phyloP scores from a whole-genome alignment of 371 early-diverging fungal genomes.

The Mucor velutinosus region DNA sequence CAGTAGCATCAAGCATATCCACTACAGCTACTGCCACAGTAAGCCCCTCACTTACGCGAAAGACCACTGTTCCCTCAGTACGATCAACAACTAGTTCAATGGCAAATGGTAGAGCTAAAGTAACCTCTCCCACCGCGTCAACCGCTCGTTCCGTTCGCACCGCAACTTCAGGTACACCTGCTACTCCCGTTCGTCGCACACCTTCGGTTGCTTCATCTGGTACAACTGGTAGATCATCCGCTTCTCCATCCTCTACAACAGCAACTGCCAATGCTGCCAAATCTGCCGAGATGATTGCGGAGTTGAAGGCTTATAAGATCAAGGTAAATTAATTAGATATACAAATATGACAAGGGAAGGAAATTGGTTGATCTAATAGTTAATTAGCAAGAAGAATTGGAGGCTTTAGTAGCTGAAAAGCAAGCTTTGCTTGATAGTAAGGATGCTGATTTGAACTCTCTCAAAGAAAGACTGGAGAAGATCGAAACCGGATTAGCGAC shows the following conservation, averaged over 20 bases:
- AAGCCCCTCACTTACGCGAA: slow-evolving; percentile 11
- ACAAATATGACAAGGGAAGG: not conserved
- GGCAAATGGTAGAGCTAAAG: slow-evolving; percentile 5
- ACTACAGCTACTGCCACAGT: not conserved
- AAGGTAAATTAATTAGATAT: slow-evolving; percentile 21
- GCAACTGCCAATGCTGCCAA: slow-evolving; percentile 9
- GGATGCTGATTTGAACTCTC: slow-evolving; percentile 17
- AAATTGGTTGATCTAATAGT: not conserved
- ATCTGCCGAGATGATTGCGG: slow-evolving; percentile 26
- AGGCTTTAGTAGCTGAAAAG: slow-evolving; percentile 20
- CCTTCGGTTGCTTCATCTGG: slow-evolving; percentile 7
- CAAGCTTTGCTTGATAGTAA: slow-evolving; percentile 21
- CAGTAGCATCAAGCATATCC: slow-evolving; percentile 11
- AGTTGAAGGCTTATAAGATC: slow-evolving; percentile 25
- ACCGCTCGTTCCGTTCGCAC: slow-evolving; percentile 16
- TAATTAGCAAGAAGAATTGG: slow-evolving; percentile 25
- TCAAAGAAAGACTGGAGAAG: slow-evolving; percentile 20
- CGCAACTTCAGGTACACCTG: not conserved
- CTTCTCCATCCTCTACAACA: slow-evolving; percentile 15
- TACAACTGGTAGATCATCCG: slow-evolving; percentile 9
- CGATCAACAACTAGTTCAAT: slow-evolving; percentile 8
- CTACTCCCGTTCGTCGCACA: slow-evolving; percentile 19
- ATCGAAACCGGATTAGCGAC: slow-evolving; percentile 27
- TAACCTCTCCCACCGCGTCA: slow-evolving; percentile 29
- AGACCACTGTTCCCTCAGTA: slow-evolving; percentile 13